Evolutionary conservation across 768 basidiomycete genomes (phyloP), one percentile per base, ranked within the genome.

Genomic region (Boletus rubescentipes): DNA sequence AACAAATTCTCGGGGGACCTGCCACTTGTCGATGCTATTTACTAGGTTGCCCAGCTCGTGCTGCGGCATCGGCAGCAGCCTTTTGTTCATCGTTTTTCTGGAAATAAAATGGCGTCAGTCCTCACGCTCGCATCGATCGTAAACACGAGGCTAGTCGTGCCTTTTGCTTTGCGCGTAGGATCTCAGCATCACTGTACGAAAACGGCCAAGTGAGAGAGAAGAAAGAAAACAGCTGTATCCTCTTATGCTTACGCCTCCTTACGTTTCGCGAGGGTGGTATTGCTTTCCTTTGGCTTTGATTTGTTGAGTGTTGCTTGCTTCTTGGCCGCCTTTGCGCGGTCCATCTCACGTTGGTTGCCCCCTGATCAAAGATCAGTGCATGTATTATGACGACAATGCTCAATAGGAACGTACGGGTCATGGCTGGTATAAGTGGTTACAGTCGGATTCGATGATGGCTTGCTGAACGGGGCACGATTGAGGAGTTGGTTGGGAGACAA

Each of bases 321-420:
- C 76, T 92, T 92, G 74, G 84, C 83, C 14, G 87, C 84, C 67
- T 83, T 85, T 20, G 73, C 71, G 59, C 90, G 87, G 69, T 87
- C 90, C 70, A 73, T 77, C 8, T 92, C 90, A 48, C 90, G 82
- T 69, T 91, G 89, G 67, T 92, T 90, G 61, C 90, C 90, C 64
- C 90, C 90, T 91, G 62, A 58, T 57, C 20, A 15, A 18, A 44
- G n/a, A 67, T 68, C 55, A 62, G 46, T 14, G 31, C 20, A 8
- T 26, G 12, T 2, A 32, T 21, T 29, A n/a, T 5, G 37, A 32
- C n/a, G 31, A 49, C 1, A 11, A 7, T 29, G 23, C 15, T 31
- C 20, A 38, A 38, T 41, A 44, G 57, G 35, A 9, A 78, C 81
- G 71, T 71, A 83, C 83, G 77, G 60, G 83, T 85, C 83, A 84